A percentile compares a stretch with the other conserved stretches of the same genome.
These are phyloP conservation scores for Cladobotryum protrusum DNA, from an alignment of 2,329 filamentous ascomycete genomes.

Conservation along the genomic window DNA sequence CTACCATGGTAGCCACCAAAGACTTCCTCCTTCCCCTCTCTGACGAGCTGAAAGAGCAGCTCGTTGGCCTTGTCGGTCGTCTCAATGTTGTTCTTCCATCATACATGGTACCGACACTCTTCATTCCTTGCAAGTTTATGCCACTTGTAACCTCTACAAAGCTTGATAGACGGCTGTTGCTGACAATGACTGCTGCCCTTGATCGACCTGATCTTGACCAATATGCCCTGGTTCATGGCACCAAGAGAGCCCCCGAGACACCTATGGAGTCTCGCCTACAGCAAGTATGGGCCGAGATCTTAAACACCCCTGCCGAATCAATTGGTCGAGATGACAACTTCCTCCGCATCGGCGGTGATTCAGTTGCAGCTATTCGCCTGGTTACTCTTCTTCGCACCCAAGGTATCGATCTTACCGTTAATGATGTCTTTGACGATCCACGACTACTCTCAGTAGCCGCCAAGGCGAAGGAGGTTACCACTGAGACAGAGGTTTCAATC, in stretches of 20 bases:
- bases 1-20: not conserved
- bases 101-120: constrained; percentile 8
- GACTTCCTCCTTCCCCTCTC: not conserved
- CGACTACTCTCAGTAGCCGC: constrained; percentile 1
- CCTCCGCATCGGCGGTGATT: constrained; percentile 15
- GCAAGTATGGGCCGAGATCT: not conserved
- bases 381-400: constrained; percentile 10
- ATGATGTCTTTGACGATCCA: constrained; percentile 12
- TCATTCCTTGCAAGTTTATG: constrained; percentile 8
- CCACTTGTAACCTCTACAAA: constrained; percentile 9
- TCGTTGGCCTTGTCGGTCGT: not conserved
- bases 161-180: constrained; percentile 4
- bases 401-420: constrained; percentile 11
- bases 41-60: not conserved
- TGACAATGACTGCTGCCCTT: not conserved
- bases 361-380: constrained; percentile 12
- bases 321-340: constrained; percentile 16
- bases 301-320: not conserved
- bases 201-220: not conserved
- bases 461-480: not conserved
- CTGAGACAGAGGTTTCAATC: not conserved
- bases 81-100: not conserved
- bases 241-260: constrained; percentile 1
- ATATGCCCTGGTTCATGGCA: not conserved
- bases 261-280: constrained; percentile 3